phyloP scores from a whole-genome alignment of 2,329 filamentous ascomycete genomes.

The Venturia pyrina region DNA sequence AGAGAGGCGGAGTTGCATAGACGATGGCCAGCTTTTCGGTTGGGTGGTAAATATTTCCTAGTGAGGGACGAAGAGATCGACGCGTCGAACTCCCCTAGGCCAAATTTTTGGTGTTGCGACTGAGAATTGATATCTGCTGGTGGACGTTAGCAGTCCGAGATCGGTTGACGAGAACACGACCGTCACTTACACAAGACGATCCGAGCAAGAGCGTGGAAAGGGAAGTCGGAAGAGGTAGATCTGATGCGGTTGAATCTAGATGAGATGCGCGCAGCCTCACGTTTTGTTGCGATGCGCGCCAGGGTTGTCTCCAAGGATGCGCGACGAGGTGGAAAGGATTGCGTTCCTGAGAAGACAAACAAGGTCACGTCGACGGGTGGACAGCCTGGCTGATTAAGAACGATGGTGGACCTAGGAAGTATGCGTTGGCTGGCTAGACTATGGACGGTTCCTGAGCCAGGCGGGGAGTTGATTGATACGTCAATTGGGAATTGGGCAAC shows the following conservation, averaged over 20 bases:
- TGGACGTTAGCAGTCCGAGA: not conserved
- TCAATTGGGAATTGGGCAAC: slow-evolving; percentile 4
- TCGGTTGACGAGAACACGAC: too few species aligned
- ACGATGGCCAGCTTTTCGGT: slow-evolving; percentile 53
- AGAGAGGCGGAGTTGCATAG: slow-evolving; percentile 51
- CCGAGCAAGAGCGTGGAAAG: not conserved
- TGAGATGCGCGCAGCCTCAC: slow-evolving; percentile 6
- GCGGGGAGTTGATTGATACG: slow-evolving; percentile 9
- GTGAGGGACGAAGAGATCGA: not conserved
- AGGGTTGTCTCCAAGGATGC: slow-evolving; percentile 4
- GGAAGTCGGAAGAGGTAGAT: too few species aligned
- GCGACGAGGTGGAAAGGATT: not conserved
- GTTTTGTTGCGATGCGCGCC: slow-evolving; percentile 7
- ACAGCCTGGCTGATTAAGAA: slow-evolving; percentile 1
- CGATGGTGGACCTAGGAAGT: not conserved
- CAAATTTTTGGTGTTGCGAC: not conserved
- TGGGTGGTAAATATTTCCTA: not conserved
- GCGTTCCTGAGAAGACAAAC: not conserved
- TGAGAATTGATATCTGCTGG: not conserved
- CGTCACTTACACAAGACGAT: not conserved
- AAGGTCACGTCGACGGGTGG: not conserved
- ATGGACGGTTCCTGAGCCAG: not conserved
- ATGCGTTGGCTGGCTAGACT: slow-evolving; percentile 1
- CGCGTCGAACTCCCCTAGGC: not conserved
- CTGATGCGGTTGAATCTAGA: not conserved